phyloP scores from a whole-genome alignment of 148 eudicot genomes.

The Rheum nobile region DNA sequence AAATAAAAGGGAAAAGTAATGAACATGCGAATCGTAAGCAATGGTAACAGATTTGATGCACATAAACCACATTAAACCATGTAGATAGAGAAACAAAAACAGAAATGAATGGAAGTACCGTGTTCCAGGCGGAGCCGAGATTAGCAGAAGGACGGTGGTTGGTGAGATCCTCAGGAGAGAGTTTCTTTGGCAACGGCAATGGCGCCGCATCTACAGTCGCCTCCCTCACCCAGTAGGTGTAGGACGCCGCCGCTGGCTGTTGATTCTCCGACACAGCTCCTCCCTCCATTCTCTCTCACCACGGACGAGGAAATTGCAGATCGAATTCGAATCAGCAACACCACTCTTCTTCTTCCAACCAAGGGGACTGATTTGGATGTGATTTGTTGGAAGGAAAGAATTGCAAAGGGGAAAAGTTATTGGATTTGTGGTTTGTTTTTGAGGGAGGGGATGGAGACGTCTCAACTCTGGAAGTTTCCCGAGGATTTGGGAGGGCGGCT shows the following conservation, averaged over 20 bases:
- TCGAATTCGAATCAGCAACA: background rate
- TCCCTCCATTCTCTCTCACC: slow-evolving; percentile 17
- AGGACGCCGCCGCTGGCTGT: slow-evolving; percentile 28
- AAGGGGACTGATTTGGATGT: background rate
- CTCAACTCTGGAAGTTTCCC: background rate
- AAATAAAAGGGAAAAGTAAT: background rate
- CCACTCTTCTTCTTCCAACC: background rate
- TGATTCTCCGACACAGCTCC: slow-evolving; percentile 21
- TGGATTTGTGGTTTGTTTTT: background rate
- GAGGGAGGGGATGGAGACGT: background rate
- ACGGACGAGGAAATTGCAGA: background rate
- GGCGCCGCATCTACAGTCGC: slow-evolving; percentile 67
- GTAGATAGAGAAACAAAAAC: background rate
- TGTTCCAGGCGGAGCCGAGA: slow-evolving; percentile 89
- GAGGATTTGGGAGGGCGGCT: background rate
- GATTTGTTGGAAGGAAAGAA: background rate
- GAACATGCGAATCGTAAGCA: background rate
- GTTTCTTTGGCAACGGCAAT: slow-evolving; percentile 64
- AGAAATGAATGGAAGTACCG: slow-evolving; percentile 19
- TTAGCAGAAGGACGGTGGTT: slow-evolving; percentile 17
- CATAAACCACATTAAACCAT: background rate
- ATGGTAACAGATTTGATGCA: background rate
- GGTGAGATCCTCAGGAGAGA: slow-evolving; percentile 25
- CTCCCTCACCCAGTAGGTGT: slow-evolving; percentile 82
- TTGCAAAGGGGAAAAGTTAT: background rate